A percentile compares a stretch with the other conserved stretches of the same genome.
phyloP scores from a whole-genome alignment of 352 stramenopile genomes.

The Globisporangium apiculatum region DNA sequence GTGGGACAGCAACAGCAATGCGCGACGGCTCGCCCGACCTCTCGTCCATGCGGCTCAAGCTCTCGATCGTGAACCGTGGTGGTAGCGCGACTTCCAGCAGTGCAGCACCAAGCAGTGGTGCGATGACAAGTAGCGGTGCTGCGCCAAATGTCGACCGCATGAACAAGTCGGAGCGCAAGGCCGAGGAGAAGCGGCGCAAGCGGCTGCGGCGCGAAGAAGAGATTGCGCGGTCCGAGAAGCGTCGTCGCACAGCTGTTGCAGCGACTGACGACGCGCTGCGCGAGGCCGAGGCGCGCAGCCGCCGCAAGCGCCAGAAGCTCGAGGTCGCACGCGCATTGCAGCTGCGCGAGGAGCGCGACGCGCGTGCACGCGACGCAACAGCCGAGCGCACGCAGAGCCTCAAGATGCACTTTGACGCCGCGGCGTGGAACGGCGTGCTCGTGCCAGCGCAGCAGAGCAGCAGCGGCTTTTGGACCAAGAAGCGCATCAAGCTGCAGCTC shows the following conservation, averaged over 20 bases:
- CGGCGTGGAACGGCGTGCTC: constrained; percentile 47
- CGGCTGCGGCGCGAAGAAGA: constrained; percentile 66
- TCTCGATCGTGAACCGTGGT: constrained; percentile 55
- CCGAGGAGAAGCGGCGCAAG: constrained; percentile 80
- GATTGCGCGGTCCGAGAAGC: constrained; percentile 68
- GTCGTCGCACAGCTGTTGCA: constrained; percentile 61
- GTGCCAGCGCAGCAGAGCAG: constrained; percentile 19
- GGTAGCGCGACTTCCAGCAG: background rate
- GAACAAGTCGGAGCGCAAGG: constrained; percentile 83
- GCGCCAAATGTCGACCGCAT: constrained; percentile 53
- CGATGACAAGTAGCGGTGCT: background rate
- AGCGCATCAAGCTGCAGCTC: constrained; percentile 50
- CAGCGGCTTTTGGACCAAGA: constrained; percentile 54
- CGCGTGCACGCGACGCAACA: constrained; percentile 35
- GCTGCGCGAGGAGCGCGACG: constrained; percentile 56
- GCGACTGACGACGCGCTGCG: constrained; percentile 76
- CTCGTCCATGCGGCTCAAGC: constrained; percentile 46
- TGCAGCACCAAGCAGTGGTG: background rate
- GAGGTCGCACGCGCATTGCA: constrained; percentile 60
- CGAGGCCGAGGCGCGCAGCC: constrained; percentile 68
- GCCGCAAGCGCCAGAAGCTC: constrained; percentile 55
- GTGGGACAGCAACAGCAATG: background rate
- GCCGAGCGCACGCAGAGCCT: constrained; percentile 28
- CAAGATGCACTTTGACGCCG: constrained; percentile 62
- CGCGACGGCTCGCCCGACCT: constrained; percentile 18